Evolutionary conservation across 352 stramenopile genomes (phyloP), one percentile per base, ranked within the genome.

Genomic region (Nothophytophthora sp.): DNA sequence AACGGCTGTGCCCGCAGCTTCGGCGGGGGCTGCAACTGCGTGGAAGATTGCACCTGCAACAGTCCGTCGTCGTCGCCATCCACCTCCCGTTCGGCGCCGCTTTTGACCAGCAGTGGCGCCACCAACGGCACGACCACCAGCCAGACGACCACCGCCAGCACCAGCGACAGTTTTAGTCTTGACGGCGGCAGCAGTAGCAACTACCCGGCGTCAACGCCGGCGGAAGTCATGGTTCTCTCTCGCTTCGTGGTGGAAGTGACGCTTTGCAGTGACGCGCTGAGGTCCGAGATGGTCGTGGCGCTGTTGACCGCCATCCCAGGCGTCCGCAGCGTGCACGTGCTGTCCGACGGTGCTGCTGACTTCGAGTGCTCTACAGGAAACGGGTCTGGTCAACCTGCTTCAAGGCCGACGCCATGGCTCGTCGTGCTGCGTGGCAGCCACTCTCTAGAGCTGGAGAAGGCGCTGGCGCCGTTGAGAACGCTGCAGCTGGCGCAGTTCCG

Each of bases 1-100:
- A 91, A 88, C 35, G 81, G 81, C 12, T 91, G 81, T 18, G 56
- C 73, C 4, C 63, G 74, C 16, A 86, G 76, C 49, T 91, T 81
- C 61, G 81, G 81, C 8, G 73, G 76, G 3, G 34, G 54, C 10
- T 91, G 81, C 44, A 91, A 88, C 39, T 91, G 81, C 60, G 59
- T 63, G 33, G 50, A 45, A 2, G 55, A 69, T 27, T 91, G 81
- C 32, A 70, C 50, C 0, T 90, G 80, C 59, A 80, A 73, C 67
- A 63, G 54, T 70, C 50, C 63, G 50, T 69, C 59, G 22, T 50
- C 45, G 22, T 50, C 45, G n/a, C 22, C 49, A 35, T 34, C 49
- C 39, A 49, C 40, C 15, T 36, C 58, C 13, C 28, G 22, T 28
- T 30, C 55, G n/a, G 30, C 33, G 27, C 49, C 63, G 13, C 36